Base-by-base conservation (phyloP, 371 early-diverging fungal species). In the Syncephalastrum sp. region DNA sequence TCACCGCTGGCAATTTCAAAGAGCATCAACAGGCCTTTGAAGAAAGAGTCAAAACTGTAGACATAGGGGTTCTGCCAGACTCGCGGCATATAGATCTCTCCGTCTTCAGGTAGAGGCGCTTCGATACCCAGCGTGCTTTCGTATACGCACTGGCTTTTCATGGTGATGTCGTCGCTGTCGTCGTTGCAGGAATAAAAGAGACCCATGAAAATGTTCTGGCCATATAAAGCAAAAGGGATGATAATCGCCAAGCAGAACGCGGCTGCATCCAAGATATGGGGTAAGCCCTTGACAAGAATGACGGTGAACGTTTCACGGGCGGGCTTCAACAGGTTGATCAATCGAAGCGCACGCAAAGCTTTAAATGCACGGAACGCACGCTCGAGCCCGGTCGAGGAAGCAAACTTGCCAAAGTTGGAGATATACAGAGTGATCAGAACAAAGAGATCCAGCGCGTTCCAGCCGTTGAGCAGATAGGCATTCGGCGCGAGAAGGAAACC, bases 1-100 rank as follows among this genome's bases (percentile, higher is more conserved):
- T 89, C 90, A 45, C 87, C 86, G 21, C 86, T 86, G 1, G 82
- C 72, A 67, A 85, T 83, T 56, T 86, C 86, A 46, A 89, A 81
- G 1, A 89, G 64, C 38, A 86, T 81, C 53, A 85, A 54, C 42
- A 88, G 65, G 0, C 83, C 81, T 0, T 67, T 60, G 51, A 79
- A 72, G 67, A 89, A 86, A 15, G 79, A 77, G 60, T 88, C 84
- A 72, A 89, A 89, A 51, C 84, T 88, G 64, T 84, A 88, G 0
- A 75, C 81, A 25, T 77, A 72, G 0, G 86, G 88, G 47, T 88
- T 87, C 8, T 54, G 45, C 90, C 90, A 89, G 1, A 79, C 75
- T 25, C 87, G 80, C 0, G 90, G 90, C 55, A 64, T 68, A 44
- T 71, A 73, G 4, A 83, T 53, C 4, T 65, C 52, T 4, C 61